Percentiles rank a stretch among this genome's conserved stretches.
Evolutionary conservation across 1,284 basidiomycete species (phyloP).

Genomic region (Sporisorium exsertum): DNA sequence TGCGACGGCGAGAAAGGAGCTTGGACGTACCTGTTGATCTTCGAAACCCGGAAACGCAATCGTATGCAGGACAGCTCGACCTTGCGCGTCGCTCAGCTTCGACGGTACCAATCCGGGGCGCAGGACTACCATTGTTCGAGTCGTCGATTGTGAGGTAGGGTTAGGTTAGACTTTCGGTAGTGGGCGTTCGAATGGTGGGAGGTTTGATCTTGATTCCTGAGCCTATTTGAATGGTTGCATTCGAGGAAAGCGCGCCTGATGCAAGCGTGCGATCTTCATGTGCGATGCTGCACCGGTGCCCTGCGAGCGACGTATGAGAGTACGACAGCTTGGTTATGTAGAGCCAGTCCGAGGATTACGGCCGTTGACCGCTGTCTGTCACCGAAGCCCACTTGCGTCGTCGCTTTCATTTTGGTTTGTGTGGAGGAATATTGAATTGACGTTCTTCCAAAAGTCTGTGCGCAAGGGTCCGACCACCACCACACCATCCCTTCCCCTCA

Average conservation of each 20-base stretch:
- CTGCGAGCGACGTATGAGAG: background rate
- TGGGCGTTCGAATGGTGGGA: too few species aligned
- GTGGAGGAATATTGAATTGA: background rate
- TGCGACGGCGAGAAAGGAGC: background rate
- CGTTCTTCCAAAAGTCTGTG: background rate
- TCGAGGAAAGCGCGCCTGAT: too few species aligned
- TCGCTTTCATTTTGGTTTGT: too few species aligned
- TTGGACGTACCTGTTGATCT: constrained; percentile 9
- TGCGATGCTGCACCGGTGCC: too few species aligned
- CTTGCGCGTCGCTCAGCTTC: constrained; percentile 22
- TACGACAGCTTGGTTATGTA: background rate
- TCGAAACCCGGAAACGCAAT: constrained; percentile 32
- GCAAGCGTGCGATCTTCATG: too few species aligned
- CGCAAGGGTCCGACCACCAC: constrained; percentile 8
- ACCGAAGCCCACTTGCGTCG: background rate
- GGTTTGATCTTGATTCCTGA: background rate
- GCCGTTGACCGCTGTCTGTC: constrained; percentile 12
- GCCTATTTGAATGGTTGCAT: background rate
- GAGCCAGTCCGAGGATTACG: constrained; percentile 14
- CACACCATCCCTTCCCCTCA: background rate
- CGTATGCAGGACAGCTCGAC: constrained; percentile 22
- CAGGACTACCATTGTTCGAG: constrained; percentile 12
- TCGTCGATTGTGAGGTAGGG: background rate
- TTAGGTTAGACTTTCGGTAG: background rate
- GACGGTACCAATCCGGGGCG: constrained; percentile 21